Base-by-base conservation (phyloP, 176 grass and related monocot species). In the Carex cristatella region DNA sequence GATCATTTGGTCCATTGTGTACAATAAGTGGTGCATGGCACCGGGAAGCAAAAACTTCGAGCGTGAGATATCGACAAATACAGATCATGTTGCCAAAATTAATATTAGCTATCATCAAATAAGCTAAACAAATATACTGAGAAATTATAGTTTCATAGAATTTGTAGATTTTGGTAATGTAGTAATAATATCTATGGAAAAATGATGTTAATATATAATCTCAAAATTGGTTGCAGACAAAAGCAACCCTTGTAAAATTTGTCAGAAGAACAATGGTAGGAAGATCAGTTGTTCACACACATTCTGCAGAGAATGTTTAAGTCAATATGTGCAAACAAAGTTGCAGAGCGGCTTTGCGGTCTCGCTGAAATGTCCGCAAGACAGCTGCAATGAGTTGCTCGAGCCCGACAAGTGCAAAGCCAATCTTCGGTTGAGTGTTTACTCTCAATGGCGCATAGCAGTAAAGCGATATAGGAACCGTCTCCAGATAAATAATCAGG, bases 281-380 rank as follows among this genome's bases (percentile, higher is more conserved):
- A 73, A 10, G 32, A 44, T 73, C 16, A 10, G 37, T 42, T 73
- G 69, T 33, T 73, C 69, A 1, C 69, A 73, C 69, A 73, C 18
- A 73, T 73, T 73, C 16, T 73, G 69, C 69, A 73, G 4, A 15
- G 69, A 46, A 42, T 46, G 69, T 73, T 73, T 73, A 46, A 73
- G 40, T 46, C 15, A n/a, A 40, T 73, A 73, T 46, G 40, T 73
- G 35, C 13, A 73, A 73, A 46, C 10, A 2, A 35, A 73, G 69
- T 12, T 73, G 15, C 32, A 73, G 35, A 37, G 12, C 11, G 32
- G 69, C 14, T 4, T 40, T 15, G 40, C 69, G 3, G 18, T 73
- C 9, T 64, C 19, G 12, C 32, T 73, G 12, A 73, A 46, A 27
- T 73, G 69, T n/a, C 40, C 69, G 4, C 13, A 40, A 64, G 61